These are phyloP conservation scores for Sherardia arvensis DNA, from an alignment of 257 asterid genomes.

Conservation along the genomic window DNA sequence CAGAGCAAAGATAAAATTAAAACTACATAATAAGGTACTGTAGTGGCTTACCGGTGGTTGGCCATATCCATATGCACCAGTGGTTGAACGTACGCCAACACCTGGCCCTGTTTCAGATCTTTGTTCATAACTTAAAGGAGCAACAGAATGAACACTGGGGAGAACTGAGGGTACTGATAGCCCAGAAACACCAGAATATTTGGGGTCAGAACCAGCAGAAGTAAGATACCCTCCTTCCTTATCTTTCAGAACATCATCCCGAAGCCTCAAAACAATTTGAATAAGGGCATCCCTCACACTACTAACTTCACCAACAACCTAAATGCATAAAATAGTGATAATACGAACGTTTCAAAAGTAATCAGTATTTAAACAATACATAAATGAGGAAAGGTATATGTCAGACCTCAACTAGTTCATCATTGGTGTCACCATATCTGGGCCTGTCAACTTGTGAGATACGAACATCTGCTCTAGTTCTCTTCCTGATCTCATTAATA, in stretches of 20 bases:
- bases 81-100: conserved; percentile 51
- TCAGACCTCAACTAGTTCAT: conserved; percentile 85
- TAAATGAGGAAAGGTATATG: background rate
- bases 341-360: conserved; percentile 9
- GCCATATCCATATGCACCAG: conserved; percentile 60
- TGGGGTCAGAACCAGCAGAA: conserved; percentile 51
- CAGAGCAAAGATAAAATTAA: background rate
- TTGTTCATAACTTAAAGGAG: conserved; percentile 54
- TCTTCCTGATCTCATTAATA: conserved; percentile 75
- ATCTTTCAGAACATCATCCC: conserved; percentile 74
- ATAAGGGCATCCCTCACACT: conserved; percentile 81
- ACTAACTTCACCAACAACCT: conserved; percentile 73
- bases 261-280: conserved; percentile 80
- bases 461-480: conserved; percentile 72
- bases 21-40: background rate
- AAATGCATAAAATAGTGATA: conserved; percentile 15
- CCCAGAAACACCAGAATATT: conserved; percentile 44
- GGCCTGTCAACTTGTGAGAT: conserved; percentile 89
- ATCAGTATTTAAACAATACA: background rate
- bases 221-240: conserved; percentile 48
- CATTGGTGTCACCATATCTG: conserved; percentile 51
- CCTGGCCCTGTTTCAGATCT: conserved; percentile 61
- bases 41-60: conserved; percentile 46
- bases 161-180: conserved; percentile 47
- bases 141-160: conserved; percentile 40